Percentiles rank a stretch among this genome's conserved stretches.
Evolutionary conservation across 441 rosid species (phyloP).

Genomic region (Gossypium trilobum): DNA sequence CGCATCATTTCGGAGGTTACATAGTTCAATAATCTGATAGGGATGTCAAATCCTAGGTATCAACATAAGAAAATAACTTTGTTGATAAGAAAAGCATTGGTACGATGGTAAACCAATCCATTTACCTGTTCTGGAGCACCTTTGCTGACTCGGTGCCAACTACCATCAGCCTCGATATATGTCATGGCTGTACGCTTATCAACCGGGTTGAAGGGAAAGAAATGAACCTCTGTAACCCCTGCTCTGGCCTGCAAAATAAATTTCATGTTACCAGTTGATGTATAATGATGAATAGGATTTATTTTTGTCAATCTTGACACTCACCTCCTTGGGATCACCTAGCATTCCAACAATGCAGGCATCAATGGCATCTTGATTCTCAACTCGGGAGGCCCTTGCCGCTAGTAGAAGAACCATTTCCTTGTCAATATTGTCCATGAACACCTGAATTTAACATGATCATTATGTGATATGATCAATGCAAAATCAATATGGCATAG

Average conservation of each 20-base stretch:
- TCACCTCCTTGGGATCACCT: constrained; percentile 54
- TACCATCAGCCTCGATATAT: constrained; percentile 1
- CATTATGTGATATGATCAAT: not conserved
- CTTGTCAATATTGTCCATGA: constrained; percentile 39
- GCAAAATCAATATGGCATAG: not conserved
- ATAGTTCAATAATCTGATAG: constrained; percentile 11
- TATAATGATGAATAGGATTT: not conserved
- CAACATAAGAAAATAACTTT: not conserved
- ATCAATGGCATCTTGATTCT: constrained; percentile 70
- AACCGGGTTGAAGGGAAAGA: constrained; percentile 19
- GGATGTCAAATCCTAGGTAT: not conserved
- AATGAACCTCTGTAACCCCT: constrained; percentile 15
- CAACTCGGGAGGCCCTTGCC: constrained; percentile 64
- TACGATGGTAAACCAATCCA: not conserved
- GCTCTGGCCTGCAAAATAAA: constrained; percentile 11
- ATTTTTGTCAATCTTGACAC: not conserved
- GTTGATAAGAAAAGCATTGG: not conserved
- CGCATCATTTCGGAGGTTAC: constrained; percentile 12
- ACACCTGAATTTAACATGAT: constrained; percentile 23
- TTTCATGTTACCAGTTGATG: not conserved
- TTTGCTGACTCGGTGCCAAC: constrained; percentile 19
- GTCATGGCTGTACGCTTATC: constrained; percentile 17
- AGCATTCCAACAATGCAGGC: constrained; percentile 67
- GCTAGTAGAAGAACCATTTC: constrained; percentile 43
- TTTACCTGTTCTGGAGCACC: constrained; percentile 22